These are phyloP conservation scores for Anaeramoeba flamelloides DNA, from an alignment of 78 protist genomes.

Conservation along the genomic window DNA sequence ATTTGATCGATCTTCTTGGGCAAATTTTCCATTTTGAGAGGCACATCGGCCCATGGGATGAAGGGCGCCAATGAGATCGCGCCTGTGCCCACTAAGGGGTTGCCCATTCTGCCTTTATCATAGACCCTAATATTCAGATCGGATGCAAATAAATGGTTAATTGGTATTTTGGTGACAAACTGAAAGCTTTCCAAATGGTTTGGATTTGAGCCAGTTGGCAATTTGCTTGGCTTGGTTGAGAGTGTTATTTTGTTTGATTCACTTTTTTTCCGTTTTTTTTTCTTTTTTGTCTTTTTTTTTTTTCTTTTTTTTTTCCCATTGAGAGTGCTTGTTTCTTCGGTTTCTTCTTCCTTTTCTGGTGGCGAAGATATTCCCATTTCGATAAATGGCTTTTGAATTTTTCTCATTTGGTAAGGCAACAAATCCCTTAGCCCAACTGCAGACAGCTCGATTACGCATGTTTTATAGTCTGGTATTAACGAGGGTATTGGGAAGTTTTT, in stretches of 20 bases:
- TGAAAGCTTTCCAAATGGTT: background rate
- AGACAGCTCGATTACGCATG: too few relatives aligned
- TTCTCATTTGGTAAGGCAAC: too few relatives aligned
- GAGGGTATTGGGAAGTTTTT: too few relatives aligned
- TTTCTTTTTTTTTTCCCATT: too few relatives aligned
- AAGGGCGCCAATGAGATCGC: background rate
- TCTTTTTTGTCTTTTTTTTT: too few relatives aligned
- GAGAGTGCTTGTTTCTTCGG: too few relatives aligned
- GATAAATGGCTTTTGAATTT: too few relatives aligned
- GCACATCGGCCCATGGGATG: background rate
- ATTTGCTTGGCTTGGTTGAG: background rate
- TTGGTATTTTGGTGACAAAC: background rate
- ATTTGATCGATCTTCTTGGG: background rate
- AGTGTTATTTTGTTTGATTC: background rate
- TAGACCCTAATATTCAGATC: background rate
- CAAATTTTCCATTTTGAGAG: background rate
- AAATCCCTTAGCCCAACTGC: too few relatives aligned
- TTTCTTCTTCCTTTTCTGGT: too few relatives aligned
- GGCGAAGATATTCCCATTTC: too few relatives aligned
- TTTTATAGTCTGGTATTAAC: too few relatives aligned
- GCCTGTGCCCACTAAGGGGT: background rate
- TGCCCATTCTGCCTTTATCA: background rate
- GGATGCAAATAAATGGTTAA: background rate
- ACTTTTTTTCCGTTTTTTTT: background rate
- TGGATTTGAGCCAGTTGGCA: background rate